Conservation (phyloP, 1,139 yeast genomes). For the Wickerhamiella infanticola region DNA sequence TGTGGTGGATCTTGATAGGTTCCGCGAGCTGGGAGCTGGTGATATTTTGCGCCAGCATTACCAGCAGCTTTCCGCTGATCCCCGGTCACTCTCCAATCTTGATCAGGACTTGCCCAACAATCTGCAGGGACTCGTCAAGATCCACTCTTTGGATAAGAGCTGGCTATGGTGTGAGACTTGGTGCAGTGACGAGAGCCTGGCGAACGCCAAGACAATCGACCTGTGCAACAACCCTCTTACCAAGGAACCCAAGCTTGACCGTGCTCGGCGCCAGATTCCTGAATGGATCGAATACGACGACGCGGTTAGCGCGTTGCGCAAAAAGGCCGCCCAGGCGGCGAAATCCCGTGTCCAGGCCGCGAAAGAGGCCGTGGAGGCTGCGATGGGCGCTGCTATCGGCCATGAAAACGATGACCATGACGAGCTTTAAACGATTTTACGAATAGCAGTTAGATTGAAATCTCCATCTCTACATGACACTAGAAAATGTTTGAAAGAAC, state of each 20-base stretch:
- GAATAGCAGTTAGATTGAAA: background rate
- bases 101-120: conserved; percentile 91
- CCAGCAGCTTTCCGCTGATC: conserved; percentile 66
- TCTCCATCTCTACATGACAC: background rate
- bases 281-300: conserved; percentile 61
- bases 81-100: conserved; percentile 59
- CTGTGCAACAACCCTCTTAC: conserved; percentile 72
- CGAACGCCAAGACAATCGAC: conserved; percentile 61
- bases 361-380: background rate
- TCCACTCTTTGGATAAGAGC: conserved; percentile 59
- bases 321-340: conserved; percentile 4
- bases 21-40: conserved; percentile 57
- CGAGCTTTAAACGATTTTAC: conserved; percentile 15
- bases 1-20: conserved; percentile 57
- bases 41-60: conserved; percentile 74
- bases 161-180: conserved; percentile 95
- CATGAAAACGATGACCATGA: conserved; percentile 16
- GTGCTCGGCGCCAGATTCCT: conserved; percentile 60
- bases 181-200: conserved; percentile 55
- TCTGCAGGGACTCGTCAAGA: conserved; percentile 51
- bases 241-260: conserved; percentile 56
- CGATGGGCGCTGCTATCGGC: conserved; percentile 4
- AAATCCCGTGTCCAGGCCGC: background rate
- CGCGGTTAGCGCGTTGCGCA: conserved; percentile 29
- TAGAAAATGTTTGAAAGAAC: conserved; percentile 16